A percentile compares a stretch with the other conserved stretches of the same genome.
These are phyloP conservation scores for Daldinia grandis DNA, from an alignment of 495 filamentous ascomycete species.

Conservation along the genomic window DNA sequence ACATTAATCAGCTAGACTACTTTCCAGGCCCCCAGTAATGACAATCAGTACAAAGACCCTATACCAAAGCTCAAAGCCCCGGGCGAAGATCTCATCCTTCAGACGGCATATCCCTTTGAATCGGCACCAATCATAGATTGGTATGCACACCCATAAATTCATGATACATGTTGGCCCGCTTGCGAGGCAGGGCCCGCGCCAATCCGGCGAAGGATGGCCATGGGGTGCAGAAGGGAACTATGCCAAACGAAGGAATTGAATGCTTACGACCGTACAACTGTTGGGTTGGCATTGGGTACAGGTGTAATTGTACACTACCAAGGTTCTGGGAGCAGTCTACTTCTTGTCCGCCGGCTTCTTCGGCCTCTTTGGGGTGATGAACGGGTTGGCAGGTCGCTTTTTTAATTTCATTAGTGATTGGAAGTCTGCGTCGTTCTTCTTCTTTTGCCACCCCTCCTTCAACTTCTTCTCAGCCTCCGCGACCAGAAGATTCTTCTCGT, in stretches of 20 bases:
- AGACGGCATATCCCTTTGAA: not conserved
- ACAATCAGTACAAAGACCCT: not conserved
- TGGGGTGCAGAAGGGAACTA: not conserved
- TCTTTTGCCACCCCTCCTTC: not conserved
- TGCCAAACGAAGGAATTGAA: not conserved
- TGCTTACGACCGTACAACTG: not conserved
- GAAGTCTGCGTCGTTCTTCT: not conserved
- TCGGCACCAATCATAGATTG: not conserved
- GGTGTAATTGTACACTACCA: not conserved
- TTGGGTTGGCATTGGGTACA: not conserved
- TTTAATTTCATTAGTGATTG: not conserved
- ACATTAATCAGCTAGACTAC: not conserved
- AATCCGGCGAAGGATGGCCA: slow-evolving; percentile 16
- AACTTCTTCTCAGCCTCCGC: not conserved
- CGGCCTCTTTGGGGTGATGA: not conserved
- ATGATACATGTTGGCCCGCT: not conserved
- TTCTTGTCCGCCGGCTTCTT: not conserved
- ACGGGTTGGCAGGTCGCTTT: not conserved
- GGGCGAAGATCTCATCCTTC: not conserved
- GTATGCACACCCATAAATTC: not conserved
- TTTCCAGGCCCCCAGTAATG: not conserved
- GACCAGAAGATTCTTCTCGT: not conserved
- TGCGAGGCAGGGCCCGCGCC: slow-evolving; percentile 10
- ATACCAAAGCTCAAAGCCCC: not conserved
- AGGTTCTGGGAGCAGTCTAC: not conserved